These are phyloP conservation scores for Echinosophora koreensis DNA, from an alignment of 306 rosid species.

Conservation along the genomic window DNA sequence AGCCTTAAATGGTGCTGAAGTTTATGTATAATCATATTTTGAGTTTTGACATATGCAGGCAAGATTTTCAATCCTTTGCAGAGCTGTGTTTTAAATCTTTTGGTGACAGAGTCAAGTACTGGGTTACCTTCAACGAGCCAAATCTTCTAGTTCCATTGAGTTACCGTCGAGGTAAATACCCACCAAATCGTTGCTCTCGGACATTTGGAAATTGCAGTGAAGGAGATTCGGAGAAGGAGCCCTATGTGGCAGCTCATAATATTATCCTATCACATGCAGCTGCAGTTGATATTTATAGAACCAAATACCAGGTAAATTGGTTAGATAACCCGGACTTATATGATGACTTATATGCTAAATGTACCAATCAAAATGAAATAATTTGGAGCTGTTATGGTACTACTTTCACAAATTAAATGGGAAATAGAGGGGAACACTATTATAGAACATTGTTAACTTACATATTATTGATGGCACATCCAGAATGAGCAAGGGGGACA, in stretches of 20 bases:
- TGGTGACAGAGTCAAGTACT: conserved; percentile 68
- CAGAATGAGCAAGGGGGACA: conserved; percentile 71
- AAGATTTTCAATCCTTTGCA: conserved; percentile 51
- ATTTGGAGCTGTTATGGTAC: background rate
- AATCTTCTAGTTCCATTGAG: conserved; percentile 20
- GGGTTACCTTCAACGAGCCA: conserved; percentile 70
- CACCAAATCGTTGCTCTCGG: conserved; percentile 55
- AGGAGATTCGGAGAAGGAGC: conserved; percentile 77
- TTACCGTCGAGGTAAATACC: conserved; percentile 10
- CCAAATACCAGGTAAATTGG: conserved; percentile 69
- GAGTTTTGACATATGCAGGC: conserved; percentile 50
- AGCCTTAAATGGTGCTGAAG: background rate
- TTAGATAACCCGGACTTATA: too few species aligned
- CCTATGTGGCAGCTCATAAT: conserved; percentile 72
- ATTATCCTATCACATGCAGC: conserved; percentile 73
- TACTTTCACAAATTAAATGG: conserved; percentile 1
- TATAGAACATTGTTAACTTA: conserved; percentile 6
- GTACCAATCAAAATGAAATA: background rate
- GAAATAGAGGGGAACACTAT: background rate
- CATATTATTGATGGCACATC: conserved; percentile 26
- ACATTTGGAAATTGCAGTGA: conserved; percentile 62
- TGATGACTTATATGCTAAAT: too few species aligned
- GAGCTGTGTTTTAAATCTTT: conserved; percentile 59
- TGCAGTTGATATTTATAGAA: conserved; percentile 65
- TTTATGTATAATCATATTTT: background rate